Base-by-base conservation (phyloP, 495 filamentous ascomycete genomes). In the Neurospora pannonica region DNA sequence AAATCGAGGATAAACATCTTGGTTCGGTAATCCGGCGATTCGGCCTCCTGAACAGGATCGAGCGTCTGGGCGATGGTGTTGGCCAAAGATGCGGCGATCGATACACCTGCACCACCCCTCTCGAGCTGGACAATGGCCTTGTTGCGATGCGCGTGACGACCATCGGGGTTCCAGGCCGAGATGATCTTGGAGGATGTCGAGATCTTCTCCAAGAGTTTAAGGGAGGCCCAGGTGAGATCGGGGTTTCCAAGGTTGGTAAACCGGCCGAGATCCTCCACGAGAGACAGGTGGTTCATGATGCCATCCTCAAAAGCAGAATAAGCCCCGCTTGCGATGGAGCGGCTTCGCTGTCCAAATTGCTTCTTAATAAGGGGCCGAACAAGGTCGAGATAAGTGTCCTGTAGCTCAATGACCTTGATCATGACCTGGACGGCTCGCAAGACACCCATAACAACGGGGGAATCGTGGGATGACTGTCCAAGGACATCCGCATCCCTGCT, bases 261-360 rank as follows among this genome's bases (percentile, higher is more conserved):
- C 4, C 92, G 86, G 34, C 93, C 94, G 37, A 98, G 83, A 73
- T 92, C 89, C 8, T 92, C 90, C 48, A 98, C 85, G 54, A 97
- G 83, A 19, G 86, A 80, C 42, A 98, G 82, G 76, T 94, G 91
- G 76, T 90, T 93, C 72, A 97, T 86, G 46, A 99, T 86, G 34
- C 93, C 95, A 76, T 98, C 97, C 81, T 99, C 97, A 79, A 98
- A 94, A 2, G 92, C 94, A 17, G 90, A 85, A 72, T 95, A 90
- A 4, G 93, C 87, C 9, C 89, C 87, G 78, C 95, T 95, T 1
- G 90, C 88, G 21, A 93, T 89, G 15, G 84, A 79, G 46, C 79
- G 78, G 34, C 76, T 81, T 60, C 79, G 82, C 70, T 78, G 74
- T 21, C 77, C 70, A 42, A 77, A 37, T 2, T 83, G 77, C 19